Base-by-base conservation (phyloP, 306 rosid species). In the Morella rubra region DNA sequence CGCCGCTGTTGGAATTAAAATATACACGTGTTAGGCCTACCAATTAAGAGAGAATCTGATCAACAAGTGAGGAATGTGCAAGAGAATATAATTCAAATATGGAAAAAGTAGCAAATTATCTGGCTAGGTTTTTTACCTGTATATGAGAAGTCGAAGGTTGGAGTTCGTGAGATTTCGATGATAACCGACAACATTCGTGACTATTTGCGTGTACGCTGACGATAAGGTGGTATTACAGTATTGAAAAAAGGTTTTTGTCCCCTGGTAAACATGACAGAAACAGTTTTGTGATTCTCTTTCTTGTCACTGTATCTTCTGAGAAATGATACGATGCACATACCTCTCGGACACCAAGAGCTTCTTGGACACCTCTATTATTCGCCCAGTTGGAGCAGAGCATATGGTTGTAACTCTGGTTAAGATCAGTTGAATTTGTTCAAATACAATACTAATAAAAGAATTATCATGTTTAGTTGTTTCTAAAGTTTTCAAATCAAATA, bases 281-380 rank as follows among this genome's bases (percentile, higher is more conserved):
- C 8, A 4, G 14, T 42, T 67, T 42, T 2, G 27, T 9, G 6
- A 45, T 52, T 2, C 10, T 66, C 11, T 24, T 24, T 14, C 3
- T n/a, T n/a, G 3, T 19, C 22, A 51, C 42, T 2, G 6, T 8
- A 65, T 41, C 65, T 52, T 9, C 51, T 18, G 42, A 60, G 11
- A 27, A 0, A 40, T 16, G 69, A 65, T 27, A 50, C 11, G 0
- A 15, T 19, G 44, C 69, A 14, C 53, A 66, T 76, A 66, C 79
- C 73, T 55, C 13, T 67, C 73, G 79, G n/a, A 76, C 44, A 50
- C 66, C 79, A 19, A 76, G 79, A 66, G 67, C 73, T 37, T 66
- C 67, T 44, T 76, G 73, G 40, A 76, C 79, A 66, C 66, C 66
- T 67, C 53, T 22, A 8, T 76, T 6, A 40, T 76, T 66, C 6